Base-by-base conservation (phyloP, 116 monocot genomes). In the Papilionanthe hybrid region DNA sequence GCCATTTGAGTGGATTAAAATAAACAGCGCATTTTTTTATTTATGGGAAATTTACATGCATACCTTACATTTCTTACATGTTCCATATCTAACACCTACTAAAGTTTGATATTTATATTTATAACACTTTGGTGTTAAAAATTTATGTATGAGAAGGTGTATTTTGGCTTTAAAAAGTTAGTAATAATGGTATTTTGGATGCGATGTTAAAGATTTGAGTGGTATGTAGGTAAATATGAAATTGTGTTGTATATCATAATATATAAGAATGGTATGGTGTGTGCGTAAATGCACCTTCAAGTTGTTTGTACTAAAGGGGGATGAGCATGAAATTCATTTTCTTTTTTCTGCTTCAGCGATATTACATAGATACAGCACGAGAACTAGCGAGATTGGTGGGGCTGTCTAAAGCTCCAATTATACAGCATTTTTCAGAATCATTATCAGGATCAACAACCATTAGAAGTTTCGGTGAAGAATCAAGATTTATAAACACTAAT, bases 381-480 rank as follows among this genome's bases (percentile, higher is more conserved):
- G 96, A 96, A 73, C 72, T 96, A 30, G 80, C 92, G 55, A 82
- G 96, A 69, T 74, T 96, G 71, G 82, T 84, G 32, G 93, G 93
- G 0, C 86, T 96, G 23, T 87, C 86, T 82, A 90, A 89, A 85
- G 93, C 96, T 78, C 93, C 96, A 9, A 88, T 96, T 30, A 93
- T 96, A 81, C 93, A 96, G 76, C 91, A 96, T 78, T 96, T 96
- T 85, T 86, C 93, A 10, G 93, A 96, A 78, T 85, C 96, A 48
- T 73, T 93, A 27, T 84, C 93, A 10, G 96, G 96, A 55, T 88
- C 90, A 27, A 85, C 53, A 22, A 96, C 89, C 47, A 92, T 96
- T 27, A 88, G 96, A 85, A 90, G 91, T 75, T 96, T 93, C 72
- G 76, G 81, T 57, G 88, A 96, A 56, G 90, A 87, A 81, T 76